Conservation (phyloP, 2,329 filamentous ascomycete species). For the Epichloe uncinata region DNA sequence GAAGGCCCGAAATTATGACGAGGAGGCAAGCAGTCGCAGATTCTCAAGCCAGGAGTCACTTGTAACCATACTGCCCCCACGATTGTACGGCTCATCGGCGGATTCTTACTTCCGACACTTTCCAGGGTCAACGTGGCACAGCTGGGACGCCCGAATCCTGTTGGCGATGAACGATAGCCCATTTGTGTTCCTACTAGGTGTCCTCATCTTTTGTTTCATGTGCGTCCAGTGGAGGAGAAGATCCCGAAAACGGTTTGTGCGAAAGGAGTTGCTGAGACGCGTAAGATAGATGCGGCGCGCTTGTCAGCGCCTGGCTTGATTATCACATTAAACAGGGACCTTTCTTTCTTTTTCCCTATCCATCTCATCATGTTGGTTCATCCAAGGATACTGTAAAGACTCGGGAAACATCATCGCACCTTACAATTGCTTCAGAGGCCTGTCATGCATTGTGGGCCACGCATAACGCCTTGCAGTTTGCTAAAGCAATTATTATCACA, state of each 20-base stretch:
- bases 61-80: background rate
- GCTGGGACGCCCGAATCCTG: background rate
- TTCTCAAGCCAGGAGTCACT: background rate
- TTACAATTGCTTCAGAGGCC: too few relatives aligned
- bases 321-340: too few relatives aligned
- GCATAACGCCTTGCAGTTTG: too few relatives aligned
- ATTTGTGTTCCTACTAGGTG: background rate
- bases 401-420: too few relatives aligned
- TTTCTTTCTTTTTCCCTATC: too few relatives aligned
- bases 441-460: too few relatives aligned
- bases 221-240: background rate
- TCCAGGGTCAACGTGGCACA: conserved; percentile 1
- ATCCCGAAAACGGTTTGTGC: background rate
- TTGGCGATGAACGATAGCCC: background rate
- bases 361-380: too few relatives aligned
- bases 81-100: background rate
- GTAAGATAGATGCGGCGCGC: background rate
- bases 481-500: too few relatives aligned
- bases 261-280: background rate
- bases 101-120: background rate
- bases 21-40: background rate
- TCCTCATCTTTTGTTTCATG: background rate
- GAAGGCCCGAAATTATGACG: background rate
- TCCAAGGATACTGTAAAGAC: too few relatives aligned
- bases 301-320: too few relatives aligned